phyloP scores from a whole-genome alignment of 1,139 yeast species.

The Pichia sp. region DNA sequence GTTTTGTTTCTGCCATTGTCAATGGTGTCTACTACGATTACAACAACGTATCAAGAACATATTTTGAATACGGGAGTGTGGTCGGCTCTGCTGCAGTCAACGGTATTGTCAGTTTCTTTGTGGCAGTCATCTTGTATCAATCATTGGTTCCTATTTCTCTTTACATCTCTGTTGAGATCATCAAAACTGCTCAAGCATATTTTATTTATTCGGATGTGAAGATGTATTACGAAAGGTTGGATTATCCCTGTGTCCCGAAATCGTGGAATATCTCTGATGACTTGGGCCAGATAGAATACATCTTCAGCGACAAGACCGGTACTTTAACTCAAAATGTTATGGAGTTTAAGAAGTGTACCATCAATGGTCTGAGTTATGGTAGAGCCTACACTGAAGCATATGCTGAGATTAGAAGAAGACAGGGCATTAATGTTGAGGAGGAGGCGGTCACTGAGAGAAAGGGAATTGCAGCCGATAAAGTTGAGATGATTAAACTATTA shows the following conservation, averaged over 20 bases:
- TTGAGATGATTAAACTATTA: conserved; percentile 59
- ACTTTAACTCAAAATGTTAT: conserved; percentile 93
- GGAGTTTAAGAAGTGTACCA: conserved; percentile 93
- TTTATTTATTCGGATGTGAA: conserved; percentile 85
- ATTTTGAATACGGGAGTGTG: conserved; percentile 66
- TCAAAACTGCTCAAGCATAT: conserved; percentile 89
- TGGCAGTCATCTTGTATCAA: conserved; percentile 83
- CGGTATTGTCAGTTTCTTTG: conserved; percentile 84
- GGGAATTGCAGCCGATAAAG: conserved; percentile 60
- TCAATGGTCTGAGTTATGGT: conserved; percentile 85
- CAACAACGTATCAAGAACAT: conserved; percentile 53
- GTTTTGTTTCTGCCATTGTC: conserved; percentile 77
- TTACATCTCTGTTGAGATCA: conserved; percentile 90
- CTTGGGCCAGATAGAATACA: conserved; percentile 92
- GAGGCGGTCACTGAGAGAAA: conserved; percentile 62
- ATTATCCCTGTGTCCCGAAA: conserved; percentile 94
- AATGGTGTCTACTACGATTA: conserved; percentile 72
- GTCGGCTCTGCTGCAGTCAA: conserved; percentile 68
- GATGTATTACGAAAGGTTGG: conserved; percentile 80
- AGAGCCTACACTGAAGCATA: conserved; percentile 94
- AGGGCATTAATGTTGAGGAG: conserved; percentile 71
- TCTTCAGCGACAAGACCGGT: conserved; percentile 95
- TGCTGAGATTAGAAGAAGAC: conserved; percentile 86
- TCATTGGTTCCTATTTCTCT: conserved; percentile 91
- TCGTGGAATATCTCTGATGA: conserved; percentile 98